phyloP scores from a whole-genome alignment of 2,329 filamentous ascomycete genomes.

The Phaeosphaeria sp. region DNA sequence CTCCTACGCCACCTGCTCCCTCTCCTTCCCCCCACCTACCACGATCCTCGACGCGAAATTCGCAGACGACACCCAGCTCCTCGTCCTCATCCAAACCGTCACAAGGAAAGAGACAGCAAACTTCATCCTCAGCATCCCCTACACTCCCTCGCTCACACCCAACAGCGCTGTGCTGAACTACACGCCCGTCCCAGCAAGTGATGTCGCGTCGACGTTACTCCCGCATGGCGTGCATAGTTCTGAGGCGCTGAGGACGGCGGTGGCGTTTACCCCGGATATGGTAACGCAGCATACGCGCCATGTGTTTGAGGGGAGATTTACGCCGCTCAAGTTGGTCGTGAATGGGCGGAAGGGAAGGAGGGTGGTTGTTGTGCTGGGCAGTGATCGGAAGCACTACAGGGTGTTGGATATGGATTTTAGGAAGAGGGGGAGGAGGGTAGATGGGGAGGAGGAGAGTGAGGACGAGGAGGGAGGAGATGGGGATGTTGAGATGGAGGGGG shows the following conservation, averaged over 20 bases:
- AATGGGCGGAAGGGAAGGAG: conserved; percentile 63
- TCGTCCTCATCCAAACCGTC: conserved; percentile 58
- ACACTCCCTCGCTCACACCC: not conserved
- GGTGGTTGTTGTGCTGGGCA: conserved; percentile 62
- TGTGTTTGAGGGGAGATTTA: conserved; percentile 57
- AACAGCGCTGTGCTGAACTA: not conserved
- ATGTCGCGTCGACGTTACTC: conserved; percentile 5
- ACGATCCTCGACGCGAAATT: conserved; percentile 70
- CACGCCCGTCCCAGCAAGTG: conserved; percentile 1
- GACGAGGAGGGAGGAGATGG: conserved; percentile 14
- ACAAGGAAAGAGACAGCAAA: conserved; percentile 2
- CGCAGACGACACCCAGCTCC: conserved; percentile 66
- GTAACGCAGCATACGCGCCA: conserved; percentile 50
- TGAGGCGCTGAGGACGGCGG: not conserved
- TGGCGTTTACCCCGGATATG: conserved; percentile 9
- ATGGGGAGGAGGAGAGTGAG: conserved; percentile 6
- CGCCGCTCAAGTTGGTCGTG: conserved; percentile 59
- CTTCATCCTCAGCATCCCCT: conserved; percentile 6
- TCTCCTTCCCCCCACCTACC: conserved; percentile 38
- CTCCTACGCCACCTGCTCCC: conserved; percentile 62
- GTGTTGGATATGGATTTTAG: conserved; percentile 62
- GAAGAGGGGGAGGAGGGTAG: conserved; percentile 30
- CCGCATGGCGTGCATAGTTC: conserved; percentile 8
- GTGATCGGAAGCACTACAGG: conserved; percentile 60
- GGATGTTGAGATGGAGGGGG: conserved; percentile 26